Conservation (phyloP, 2,329 filamentous ascomycete genomes). For the Botrytis porri region DNA sequence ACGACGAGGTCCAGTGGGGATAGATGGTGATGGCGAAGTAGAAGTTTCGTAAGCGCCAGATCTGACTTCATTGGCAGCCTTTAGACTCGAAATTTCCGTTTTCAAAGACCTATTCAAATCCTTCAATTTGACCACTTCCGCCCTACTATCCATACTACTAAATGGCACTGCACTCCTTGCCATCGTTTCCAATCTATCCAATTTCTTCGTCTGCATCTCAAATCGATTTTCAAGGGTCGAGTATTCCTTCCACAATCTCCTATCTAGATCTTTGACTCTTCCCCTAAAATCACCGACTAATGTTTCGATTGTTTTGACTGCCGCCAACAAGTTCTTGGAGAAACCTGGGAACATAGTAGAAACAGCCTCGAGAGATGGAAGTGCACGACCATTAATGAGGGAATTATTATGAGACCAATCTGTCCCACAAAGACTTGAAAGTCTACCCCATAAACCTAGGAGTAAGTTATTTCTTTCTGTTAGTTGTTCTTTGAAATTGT, state of each 20-base stretch:
- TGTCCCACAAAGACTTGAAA: conserved; percentile 79
- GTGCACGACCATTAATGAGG: conserved; percentile 78
- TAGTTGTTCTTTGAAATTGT: conserved; percentile 80
- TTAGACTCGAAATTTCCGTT: conserved; percentile 67
- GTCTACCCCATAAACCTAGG: conserved; percentile 82
- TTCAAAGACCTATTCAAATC: conserved; percentile 62
- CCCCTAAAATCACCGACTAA: conserved; percentile 75
- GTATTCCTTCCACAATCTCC: conserved; percentile 88
- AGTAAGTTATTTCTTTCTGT: conserved; percentile 85
- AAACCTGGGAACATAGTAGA: conserved; percentile 83
- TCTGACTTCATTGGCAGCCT: conserved; percentile 48
- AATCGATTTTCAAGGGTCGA: conserved; percentile 79
- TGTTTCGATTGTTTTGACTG: conserved; percentile 81
- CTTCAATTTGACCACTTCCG: conserved; percentile 59
- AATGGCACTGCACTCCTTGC: conserved; percentile 62
- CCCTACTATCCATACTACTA: conserved; percentile 29
- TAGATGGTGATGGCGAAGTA: conserved; percentile 38
- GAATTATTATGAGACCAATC: conserved; percentile 92
- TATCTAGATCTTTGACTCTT: conserved; percentile 81
- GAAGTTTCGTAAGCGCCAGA: conserved; percentile 40
- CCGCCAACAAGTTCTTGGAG: conserved; percentile 81
- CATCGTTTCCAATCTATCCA: conserved; percentile 81
- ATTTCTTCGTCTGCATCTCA: conserved; percentile 74
- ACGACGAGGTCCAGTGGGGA: conserved; percentile 37
- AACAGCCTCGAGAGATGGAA: conserved; percentile 83